Evolutionary conservation across 805 yeast species (phyloP), one percentile per base, ranked within the genome.

Genomic region (Cyberlindnera sargentensis): DNA sequence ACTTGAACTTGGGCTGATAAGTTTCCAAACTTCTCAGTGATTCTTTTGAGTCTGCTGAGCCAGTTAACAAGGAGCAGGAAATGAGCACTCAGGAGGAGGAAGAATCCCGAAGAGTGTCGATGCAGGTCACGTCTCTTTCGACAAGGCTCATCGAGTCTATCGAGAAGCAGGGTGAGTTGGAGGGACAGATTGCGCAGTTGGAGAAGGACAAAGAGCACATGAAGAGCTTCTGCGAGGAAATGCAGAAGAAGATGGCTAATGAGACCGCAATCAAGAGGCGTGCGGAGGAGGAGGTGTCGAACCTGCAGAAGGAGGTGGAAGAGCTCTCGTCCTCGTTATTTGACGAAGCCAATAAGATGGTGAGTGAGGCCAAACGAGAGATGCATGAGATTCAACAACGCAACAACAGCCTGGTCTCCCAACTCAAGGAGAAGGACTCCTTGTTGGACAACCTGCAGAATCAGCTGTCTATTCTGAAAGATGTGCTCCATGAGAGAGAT

Each of bases 271-370:
- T 54, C 44, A 75, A 75, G 47, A 62, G 60, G 8, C 66, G 60
- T 6, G 82, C 87, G 1, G 83, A 81, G 50, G 66, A 64, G 8
- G 85, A 82, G 51, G 81, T 76, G 15, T 68, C 73, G 37, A 71
- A 73, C 45, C 63, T 87, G 40, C 76, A 82, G 48, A 76, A 72
- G 30, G 96, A 87, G 58, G 84, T 87, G 32, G 93, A 85, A 56
- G 95, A 86, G 34, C 64, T 87, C 38, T 77, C 89, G 1, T 86
- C 82, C 2, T 78, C 89, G 1, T 64, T 87, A 30, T 87, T 87
- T 57, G 83, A 78, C 48, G 93, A 88, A 57, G 96, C 96, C 10
- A 87, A 87, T 58, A 72, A 74, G 40, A 85, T 86, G 86, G 96
- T 87, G 6, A 78, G 83, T 39, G 77, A 80, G 48, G 95, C 95